Evolutionary conservation across 805 yeast species (phyloP).

Genomic region (Ogataea neopini): DNA sequence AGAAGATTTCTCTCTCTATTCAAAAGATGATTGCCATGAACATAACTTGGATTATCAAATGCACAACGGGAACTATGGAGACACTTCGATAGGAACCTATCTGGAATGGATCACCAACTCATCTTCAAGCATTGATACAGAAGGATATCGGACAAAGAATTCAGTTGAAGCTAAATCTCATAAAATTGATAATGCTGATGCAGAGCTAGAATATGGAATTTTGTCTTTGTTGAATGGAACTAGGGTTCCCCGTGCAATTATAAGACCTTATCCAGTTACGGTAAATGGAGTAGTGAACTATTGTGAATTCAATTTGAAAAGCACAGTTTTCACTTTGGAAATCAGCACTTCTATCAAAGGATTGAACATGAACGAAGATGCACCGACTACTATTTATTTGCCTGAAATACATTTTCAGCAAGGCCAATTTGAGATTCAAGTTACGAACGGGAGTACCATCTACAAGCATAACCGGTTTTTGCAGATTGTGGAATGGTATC

Average conservation of each 20-base stretch:
- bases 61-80: slow-evolving; percentile 18
- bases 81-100: slow-evolving; percentile 24
- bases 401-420: slow-evolving; percentile 72
- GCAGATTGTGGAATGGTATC: slow-evolving; percentile 74
- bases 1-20: slow-evolving; percentile 90
- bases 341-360: slow-evolving; percentile 35
- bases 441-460: slow-evolving; percentile 51
- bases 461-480: slow-evolving; percentile 50
- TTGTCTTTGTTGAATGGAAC: slow-evolving; percentile 47
- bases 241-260: slow-evolving; percentile 70
- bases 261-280: slow-evolving; percentile 74
- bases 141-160: slow-evolving; percentile 4
- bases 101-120: slow-evolving; percentile 25
- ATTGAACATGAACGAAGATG: neutral
- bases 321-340: slow-evolving; percentile 48
- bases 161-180: slow-evolving; percentile 5
- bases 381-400: slow-evolving; percentile 62
- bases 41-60: slow-evolving; percentile 15
- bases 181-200: slow-evolving; percentile 13
- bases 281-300: slow-evolving; percentile 57
- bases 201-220: slow-evolving; percentile 19
- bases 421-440: slow-evolving; percentile 48
- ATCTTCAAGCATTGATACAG: slow-evolving; percentile 12
- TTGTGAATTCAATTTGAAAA: slow-evolving; percentile 60
- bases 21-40: slow-evolving; percentile 53